Percentiles rank a stretch among this genome's conserved stretches.
phyloP scores from a whole-genome alignment of 1,284 basidiomycete species.

The Rhizoctonia solani region DNA sequence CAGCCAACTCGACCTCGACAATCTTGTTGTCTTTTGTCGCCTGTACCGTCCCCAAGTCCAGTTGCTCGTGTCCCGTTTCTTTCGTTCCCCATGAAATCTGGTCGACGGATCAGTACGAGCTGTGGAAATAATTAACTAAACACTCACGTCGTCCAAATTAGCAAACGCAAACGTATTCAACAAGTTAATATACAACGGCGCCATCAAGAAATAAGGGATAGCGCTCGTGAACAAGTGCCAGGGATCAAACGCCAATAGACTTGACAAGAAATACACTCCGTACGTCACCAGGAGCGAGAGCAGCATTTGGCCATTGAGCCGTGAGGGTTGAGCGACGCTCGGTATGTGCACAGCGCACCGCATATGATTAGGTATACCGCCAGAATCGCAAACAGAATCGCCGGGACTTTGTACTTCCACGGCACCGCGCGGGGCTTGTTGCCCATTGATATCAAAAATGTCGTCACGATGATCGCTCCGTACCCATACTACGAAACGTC shows the following conservation, averaged over 20 bases:
- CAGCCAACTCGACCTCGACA: constrained; percentile 87
- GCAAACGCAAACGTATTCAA: constrained; percentile 85
- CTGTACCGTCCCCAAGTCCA: constrained; percentile 76
- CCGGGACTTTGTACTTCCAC: constrained; percentile 84
- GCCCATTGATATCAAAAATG: constrained; percentile 96
- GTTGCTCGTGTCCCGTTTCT: constrained; percentile 65
- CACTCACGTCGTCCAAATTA: constrained; percentile 75
- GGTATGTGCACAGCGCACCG: constrained; percentile 70
- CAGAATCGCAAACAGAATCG: constrained; percentile 75
- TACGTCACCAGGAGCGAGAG: constrained; percentile 86
- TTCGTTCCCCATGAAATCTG: constrained; percentile 92
- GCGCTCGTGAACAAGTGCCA: constrained; percentile 94
- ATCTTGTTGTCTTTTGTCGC: constrained; percentile 73
- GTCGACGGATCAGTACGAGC: not conserved
- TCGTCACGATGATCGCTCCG: constrained; percentile 80
- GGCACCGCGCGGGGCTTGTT: constrained; percentile 83
- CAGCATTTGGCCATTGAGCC: constrained; percentile 70
- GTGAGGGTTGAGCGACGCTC: constrained; percentile 63
- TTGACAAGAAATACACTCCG: constrained; percentile 79
- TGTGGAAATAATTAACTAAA: constrained; percentile 24
- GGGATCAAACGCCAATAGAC: constrained; percentile 88
- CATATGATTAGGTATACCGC: constrained; percentile 84
- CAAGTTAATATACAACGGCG: constrained; percentile 87
- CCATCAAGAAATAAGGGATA: constrained; percentile 83
- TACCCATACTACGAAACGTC: constrained; percentile 70